Conservation (phyloP, 2,329 filamentous ascomycete genomes). For the Neodidymelliopsis sp. region DNA sequence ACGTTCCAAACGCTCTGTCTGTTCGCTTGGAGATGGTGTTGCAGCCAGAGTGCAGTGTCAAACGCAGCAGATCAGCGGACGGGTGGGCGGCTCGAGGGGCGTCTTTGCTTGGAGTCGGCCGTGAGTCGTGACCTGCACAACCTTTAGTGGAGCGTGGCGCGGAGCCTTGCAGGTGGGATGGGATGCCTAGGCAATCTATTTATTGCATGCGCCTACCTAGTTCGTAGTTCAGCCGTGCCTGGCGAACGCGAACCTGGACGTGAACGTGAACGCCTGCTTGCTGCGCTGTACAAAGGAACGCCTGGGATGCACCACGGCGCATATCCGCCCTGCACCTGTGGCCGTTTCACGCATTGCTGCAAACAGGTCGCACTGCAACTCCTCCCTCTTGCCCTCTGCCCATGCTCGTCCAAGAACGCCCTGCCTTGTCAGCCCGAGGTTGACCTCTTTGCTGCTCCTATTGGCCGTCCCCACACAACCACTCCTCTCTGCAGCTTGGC, state of each 20-base stretch:
- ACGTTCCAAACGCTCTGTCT: slow-evolving; percentile 6
- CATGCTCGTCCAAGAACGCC: background rate
- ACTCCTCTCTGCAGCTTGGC: slow-evolving; percentile 24
- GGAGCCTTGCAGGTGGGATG: no score
- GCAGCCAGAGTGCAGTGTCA: slow-evolving; percentile 15
- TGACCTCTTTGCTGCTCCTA: background rate
- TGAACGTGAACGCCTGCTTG: background rate
- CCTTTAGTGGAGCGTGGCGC: slow-evolving; percentile 19
- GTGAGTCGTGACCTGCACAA: slow-evolving; percentile 5
- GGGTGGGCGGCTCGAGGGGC: slow-evolving; percentile 10
- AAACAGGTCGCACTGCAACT: slow-evolving; percentile 21
- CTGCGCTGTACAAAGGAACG: slow-evolving; percentile 13
- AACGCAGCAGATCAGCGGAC: slow-evolving; percentile 15
- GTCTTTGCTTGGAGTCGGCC: slow-evolving; percentile 14
- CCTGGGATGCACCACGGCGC: slow-evolving; percentile 10
- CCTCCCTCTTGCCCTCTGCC: background rate
- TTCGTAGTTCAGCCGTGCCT: slow-evolving; percentile 6
- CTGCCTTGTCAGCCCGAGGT: slow-evolving; percentile 9
- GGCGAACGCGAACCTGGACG: no score
- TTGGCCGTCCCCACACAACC: slow-evolving; percentile 3
- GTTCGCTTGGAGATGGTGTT: slow-evolving; percentile 16
- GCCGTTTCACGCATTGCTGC: slow-evolving; percentile 13
- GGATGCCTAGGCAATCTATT: no score
- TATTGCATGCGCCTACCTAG: slow-evolving; percentile 12
- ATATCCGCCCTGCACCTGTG: slow-evolving; percentile 2